Evolutionary conservation across 805 yeast genomes (phyloP).

Genomic region (Nakazawaea sp.): DNA sequence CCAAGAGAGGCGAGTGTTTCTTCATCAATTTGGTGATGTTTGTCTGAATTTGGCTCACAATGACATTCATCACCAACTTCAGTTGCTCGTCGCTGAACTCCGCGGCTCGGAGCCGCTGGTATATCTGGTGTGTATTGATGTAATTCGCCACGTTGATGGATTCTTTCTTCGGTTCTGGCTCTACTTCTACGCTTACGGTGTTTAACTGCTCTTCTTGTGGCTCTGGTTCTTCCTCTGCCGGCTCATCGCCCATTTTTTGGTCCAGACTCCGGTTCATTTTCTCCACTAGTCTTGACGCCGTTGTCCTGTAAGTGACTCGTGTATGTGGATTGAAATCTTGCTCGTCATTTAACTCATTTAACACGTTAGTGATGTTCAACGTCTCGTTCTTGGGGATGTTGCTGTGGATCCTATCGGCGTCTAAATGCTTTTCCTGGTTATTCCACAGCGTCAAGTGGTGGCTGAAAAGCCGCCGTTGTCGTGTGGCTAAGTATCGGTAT

Average conservation of each 20-base stretch:
- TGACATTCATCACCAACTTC: constrained; percentile 44
- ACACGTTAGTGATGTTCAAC: constrained; percentile 8
- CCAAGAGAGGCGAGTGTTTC: constrained; percentile 49
- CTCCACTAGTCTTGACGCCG: constrained; percentile 7
- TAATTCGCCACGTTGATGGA: constrained; percentile 22
- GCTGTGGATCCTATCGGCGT: too few relatives aligned
- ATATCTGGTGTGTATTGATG: constrained; percentile 61
- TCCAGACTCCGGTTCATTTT: constrained; percentile 4
- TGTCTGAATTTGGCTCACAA: constrained; percentile 26
- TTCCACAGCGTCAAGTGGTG: too few relatives aligned
- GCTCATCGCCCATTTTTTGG: background rate
- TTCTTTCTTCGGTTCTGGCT: background rate
- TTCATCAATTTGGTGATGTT: constrained; percentile 38
- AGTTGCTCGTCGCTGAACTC: constrained; percentile 62
- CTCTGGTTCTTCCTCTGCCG: constrained; percentile 1
- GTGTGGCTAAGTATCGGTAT: too few relatives aligned
- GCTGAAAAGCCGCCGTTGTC: too few relatives aligned
- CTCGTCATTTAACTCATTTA: constrained; percentile 9
- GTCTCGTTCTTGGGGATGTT: too few relatives aligned
- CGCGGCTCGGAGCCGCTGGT: constrained; percentile 39
- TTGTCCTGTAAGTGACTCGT: constrained; percentile 4
- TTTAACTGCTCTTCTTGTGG: background rate
- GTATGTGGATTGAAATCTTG: background rate
- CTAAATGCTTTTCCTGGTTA: too few relatives aligned
- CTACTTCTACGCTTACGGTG: background rate